These are phyloP conservation scores for Spergularia azorica DNA, from an alignment of 179 eudicot species.

Conservation along the genomic window DNA sequence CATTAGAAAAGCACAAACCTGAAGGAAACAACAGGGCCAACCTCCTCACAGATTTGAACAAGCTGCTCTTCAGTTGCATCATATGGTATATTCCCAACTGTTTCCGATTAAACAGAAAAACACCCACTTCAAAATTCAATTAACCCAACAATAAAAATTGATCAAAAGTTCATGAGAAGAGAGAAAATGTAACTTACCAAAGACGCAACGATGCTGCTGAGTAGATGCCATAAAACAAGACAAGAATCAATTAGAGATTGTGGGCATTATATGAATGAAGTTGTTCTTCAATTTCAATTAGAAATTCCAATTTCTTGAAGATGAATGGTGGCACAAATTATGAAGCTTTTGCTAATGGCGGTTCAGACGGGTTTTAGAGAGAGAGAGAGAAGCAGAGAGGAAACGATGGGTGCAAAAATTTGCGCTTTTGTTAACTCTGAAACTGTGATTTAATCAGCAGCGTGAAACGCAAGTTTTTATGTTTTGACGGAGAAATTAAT, in stretches of 20 bases:
- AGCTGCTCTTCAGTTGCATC: conserved; percentile 98
- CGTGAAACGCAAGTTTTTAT: too few relatives aligned
- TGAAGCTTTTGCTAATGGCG: too few relatives aligned
- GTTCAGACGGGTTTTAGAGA: too few relatives aligned
- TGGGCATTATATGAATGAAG: not conserved
- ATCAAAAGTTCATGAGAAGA: not conserved
- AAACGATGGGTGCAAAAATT: too few relatives aligned
- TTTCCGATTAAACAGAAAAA: not conserved
- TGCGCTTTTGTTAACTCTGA: too few relatives aligned
- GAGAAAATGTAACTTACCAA: conserved; percentile 41
- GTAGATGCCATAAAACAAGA: conserved; percentile 55
- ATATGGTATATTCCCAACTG: conserved; percentile 98
- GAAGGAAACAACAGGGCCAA: conserved; percentile 96
- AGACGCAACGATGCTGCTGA: conserved; percentile 92
- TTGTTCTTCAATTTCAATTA: too few relatives aligned
- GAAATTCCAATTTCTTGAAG: too few relatives aligned
- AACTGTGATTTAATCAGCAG: too few relatives aligned
- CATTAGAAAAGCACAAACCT: conserved; percentile 45
- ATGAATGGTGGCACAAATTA: too few relatives aligned
- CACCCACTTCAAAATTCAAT: conserved; percentile 7
- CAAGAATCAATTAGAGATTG: conserved; percentile 8
- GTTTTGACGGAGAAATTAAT: too few relatives aligned
- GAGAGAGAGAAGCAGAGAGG: too few relatives aligned
- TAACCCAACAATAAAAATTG: not conserved
- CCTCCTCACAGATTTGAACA: conserved; percentile 91